Conservation (phyloP, 768 basidiomycete genomes). For the Phanerochaete sordida region DNA sequence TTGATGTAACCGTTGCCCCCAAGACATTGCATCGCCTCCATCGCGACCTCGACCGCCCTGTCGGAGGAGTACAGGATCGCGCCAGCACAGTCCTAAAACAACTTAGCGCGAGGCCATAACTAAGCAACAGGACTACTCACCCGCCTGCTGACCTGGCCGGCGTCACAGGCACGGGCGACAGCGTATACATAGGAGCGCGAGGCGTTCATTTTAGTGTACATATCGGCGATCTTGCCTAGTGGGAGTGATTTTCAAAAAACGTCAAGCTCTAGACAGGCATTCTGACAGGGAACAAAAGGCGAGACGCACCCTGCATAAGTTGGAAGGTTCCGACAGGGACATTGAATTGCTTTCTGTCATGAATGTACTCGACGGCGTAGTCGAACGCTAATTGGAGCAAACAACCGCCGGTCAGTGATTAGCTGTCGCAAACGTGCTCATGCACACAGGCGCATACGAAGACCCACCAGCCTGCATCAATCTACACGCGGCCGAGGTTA, state of each 20-base stretch:
- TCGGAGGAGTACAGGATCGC: constrained; percentile 94
- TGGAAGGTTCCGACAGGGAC: constrained; percentile 88
- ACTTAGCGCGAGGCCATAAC: background rate
- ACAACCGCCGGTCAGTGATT: background rate
- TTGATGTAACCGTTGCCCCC: constrained; percentile 97
- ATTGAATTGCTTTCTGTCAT: constrained; percentile 90
- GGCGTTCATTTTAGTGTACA: constrained; percentile 92
- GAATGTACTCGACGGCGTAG: constrained; percentile 83
- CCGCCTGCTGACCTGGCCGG: constrained; percentile 69
- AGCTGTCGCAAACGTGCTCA: background rate
- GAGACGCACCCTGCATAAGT: constrained; percentile 79
- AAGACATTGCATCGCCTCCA: constrained; percentile 90
- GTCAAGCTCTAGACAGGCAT: constrained; percentile 11
- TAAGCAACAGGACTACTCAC: constrained; percentile 40
- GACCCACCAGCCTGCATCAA: constrained; percentile 68
- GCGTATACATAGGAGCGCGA: constrained; percentile 91
- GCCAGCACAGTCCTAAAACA: constrained; percentile 83
- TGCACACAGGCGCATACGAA: background rate
- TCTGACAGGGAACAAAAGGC: constrained; percentile 5
- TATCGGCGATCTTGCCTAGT: constrained; percentile 82
- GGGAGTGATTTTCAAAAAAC: too few species aligned
- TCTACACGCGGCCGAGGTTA: constrained; percentile 31
- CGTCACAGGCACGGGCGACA: constrained; percentile 86
- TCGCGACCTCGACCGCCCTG: constrained; percentile 83
- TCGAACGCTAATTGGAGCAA: constrained; percentile 66